These are phyloP conservation scores for Coriolopsis trogii DNA, from an alignment of 1,284 basidiomycete genomes.

Conservation along the genomic window DNA sequence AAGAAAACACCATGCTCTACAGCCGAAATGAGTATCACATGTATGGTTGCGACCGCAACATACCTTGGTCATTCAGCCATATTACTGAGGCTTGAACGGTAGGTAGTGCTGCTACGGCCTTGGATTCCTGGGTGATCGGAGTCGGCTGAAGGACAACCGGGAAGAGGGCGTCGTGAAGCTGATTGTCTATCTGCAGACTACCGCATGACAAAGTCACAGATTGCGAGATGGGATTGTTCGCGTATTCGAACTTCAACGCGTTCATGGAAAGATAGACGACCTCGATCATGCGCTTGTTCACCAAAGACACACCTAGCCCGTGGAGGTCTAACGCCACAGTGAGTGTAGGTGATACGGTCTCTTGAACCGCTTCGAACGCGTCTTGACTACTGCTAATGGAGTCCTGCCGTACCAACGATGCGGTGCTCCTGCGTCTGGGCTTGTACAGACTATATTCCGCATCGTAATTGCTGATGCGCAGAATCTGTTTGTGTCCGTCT, in stretches of 20 bases:
- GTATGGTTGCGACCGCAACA: slow-evolving; percentile 15
- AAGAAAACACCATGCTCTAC: slow-evolving; percentile 94
- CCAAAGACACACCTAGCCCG: slow-evolving; percentile 91
- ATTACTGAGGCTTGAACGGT: slow-evolving; percentile 90
- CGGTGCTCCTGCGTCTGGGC: slow-evolving; percentile 62
- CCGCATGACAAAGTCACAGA: slow-evolving; percentile 86
- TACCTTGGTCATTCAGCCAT: slow-evolving; percentile 92
- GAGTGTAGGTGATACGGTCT: slow-evolving; percentile 72
- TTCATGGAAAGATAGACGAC: slow-evolving; percentile 89
- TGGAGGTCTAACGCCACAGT: slow-evolving; percentile 81
- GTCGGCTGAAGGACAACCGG: slow-evolving; percentile 97
- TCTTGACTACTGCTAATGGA: slow-evolving; percentile 72
- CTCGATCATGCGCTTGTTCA: slow-evolving; percentile 89
- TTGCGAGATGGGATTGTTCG: slow-evolving; percentile 81
- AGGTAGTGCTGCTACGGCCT: slow-evolving; percentile 83
- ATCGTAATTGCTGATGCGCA: slow-evolving; percentile 89
- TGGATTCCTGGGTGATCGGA: slow-evolving; percentile 84
- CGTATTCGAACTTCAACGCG: slow-evolving; percentile 85
- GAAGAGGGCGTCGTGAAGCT: slow-evolving; percentile 95
- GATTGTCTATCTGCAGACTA: slow-evolving; percentile 95
- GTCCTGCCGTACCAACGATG: slow-evolving; percentile 65
- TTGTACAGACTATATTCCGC: slow-evolving; percentile 91
- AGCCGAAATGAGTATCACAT: not conserved
- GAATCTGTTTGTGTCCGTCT: slow-evolving; percentile 84
- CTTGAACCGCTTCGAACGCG: slow-evolving; percentile 88